Base-by-base conservation (phyloP, 2,329 filamentous ascomycete species). In the Fusarium stilboides region DNA sequence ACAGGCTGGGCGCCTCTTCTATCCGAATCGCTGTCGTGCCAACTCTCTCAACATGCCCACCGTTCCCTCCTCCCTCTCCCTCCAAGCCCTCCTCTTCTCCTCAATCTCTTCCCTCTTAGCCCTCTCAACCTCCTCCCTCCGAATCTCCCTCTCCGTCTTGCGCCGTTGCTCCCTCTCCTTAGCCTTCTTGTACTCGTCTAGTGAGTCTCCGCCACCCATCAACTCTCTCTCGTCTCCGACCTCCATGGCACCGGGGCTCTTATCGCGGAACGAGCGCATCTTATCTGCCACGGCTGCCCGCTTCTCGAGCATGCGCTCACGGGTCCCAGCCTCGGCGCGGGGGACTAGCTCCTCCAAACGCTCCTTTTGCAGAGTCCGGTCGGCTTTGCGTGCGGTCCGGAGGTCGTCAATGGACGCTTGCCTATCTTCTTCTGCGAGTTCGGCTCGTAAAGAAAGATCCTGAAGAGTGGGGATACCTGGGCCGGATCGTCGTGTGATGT, bases 271-370 rank as follows among this genome's bases (percentile, higher is more conserved):
- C 13, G 87, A 86, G 26, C 89, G 87, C 83, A 97, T 91, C 70
- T 91, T 89, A 8, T 91, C 90, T 31, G 92, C 91, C 7, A 87
- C 83, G 66, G 92, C 91, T 34, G 86, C 87, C 69, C 90, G 91
- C 86, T 98, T 98, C 82, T 99, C 95, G 1, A 98, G 85, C 75
- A 89, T 88, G 13, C 95, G 89, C 81, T 97, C 95, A 45, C 90
- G 89, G 1, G 92, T 92, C 0, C 94, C 94, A 0, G 94, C 83
- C 63, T 96, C 94, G 0, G 95, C 93, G 13, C 93, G 92, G 0
- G 95, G 94, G 0, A 86, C 88, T 1, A 98, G 82, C 69, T 98
- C 94, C 15, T 98, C 93, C 1, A 96, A 85, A 0, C 87, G 87
- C 56, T 92, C 91, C 68, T 91, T 91, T 74, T 95, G 91, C 6